Evolutionary conservation across 2,329 filamentous ascomycete genomes (phyloP), one percentile per base, ranked within the genome.

Genomic region (Fusarium gaditjirri): DNA sequence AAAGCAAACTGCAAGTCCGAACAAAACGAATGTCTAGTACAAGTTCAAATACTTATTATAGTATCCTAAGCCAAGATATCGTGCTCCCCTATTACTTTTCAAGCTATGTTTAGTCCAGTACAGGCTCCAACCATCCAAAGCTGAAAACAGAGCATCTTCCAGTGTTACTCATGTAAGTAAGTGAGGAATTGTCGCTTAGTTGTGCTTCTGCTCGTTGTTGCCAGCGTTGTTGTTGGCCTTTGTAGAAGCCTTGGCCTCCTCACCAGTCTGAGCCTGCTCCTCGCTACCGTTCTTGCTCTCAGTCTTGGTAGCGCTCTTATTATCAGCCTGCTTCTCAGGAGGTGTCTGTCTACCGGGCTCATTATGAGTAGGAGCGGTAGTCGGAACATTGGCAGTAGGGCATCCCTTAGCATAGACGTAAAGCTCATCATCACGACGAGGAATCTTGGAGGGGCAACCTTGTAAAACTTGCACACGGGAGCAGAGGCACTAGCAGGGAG

Each of bases 391-490:
- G 16, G 52, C 52, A 2, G 52, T 35, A 41, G 59, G n/a, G 29
- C 64, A 67, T 9, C 52, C 39, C 52, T 67, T 67, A 29, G 62
- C 64, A 59, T 47, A 67, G 39, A 65, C 61, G 11, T 59, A 59
- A 12, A 66, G 60, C 39, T 65, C 29, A 16, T 44, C 62, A 16
- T 64, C 61, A 8, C 42, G 38, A 13, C 29, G 36, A 49, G 64
- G 64, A 29, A 66, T 41, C 39, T 65, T 31, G 12, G 60, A 52
- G 17, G 64, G 52, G 60, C 39, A 23, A 66, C 64, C 13, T 50
- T 66, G 52, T 65, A 66, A 23, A 66, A 35, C 61, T 66, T 44
- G 29, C 64, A 66, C 29, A 66, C 61, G 4, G 64, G 60, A 9
- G 27, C 46, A 27, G 54, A 49, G 5, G 29, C 61, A 35, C 65